Conservation (phyloP, 352 stramenopile genomes). For the Pythium aristosporum region DNA sequence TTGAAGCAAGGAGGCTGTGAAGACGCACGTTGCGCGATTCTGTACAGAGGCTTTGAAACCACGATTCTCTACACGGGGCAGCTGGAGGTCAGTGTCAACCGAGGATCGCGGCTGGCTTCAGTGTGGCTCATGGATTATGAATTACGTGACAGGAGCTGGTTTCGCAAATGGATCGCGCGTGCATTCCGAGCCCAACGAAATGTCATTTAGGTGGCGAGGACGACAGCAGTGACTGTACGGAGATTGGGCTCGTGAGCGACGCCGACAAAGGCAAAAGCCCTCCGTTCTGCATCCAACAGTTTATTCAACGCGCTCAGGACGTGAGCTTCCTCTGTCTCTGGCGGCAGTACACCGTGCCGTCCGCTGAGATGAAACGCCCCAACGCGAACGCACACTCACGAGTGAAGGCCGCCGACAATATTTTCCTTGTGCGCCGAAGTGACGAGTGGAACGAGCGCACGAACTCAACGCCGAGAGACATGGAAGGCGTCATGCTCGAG, state of each 20-base stretch:
- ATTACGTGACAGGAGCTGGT: conserved; percentile 31
- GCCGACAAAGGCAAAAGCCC: background rate
- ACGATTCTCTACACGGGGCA: conserved; percentile 30
- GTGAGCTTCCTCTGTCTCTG: conserved; percentile 45
- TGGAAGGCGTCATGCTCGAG: background rate
- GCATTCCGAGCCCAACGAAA: conserved; percentile 3
- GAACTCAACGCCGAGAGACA: background rate
- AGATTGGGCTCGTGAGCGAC: background rate
- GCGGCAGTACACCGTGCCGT: conserved; percentile 16
- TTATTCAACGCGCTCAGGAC: conserved; percentile 31
- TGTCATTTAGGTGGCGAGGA: background rate
- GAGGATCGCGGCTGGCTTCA: background rate
- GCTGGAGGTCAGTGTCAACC: conserved; percentile 32
- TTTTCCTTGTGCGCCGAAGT: conserved; percentile 8
- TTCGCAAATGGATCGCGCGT: conserved; percentile 38
- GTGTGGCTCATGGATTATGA: background rate
- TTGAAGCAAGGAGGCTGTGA: background rate
- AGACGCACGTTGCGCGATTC: conserved; percentile 24
- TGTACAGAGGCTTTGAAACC: conserved; percentile 33
- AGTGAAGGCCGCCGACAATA: conserved; percentile 4
- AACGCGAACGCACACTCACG: background rate
- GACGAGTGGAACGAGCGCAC: background rate
- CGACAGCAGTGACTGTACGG: background rate
- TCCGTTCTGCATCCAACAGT: conserved; percentile 46
- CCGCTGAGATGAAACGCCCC: background rate